These are phyloP conservation scores for Termitomyces sp. DNA, from an alignment of 768 basidiomycete species.

Conservation along the genomic window DNA sequence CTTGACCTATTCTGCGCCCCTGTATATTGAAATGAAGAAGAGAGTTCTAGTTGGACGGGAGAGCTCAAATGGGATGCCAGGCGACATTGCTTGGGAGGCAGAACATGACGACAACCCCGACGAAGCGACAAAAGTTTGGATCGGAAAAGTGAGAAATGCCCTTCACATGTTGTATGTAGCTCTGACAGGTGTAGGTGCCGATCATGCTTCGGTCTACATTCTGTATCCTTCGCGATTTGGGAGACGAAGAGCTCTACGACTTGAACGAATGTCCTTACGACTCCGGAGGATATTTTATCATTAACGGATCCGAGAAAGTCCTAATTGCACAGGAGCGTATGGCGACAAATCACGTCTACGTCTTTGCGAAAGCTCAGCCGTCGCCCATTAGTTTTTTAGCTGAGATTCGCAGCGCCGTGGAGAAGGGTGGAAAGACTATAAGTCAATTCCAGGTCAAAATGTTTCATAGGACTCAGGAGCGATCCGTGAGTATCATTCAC, in stretches of 20 bases:
- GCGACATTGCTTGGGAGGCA: conserved; percentile 75
- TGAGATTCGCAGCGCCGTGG: conserved; percentile 95
- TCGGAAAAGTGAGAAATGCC: conserved; percentile 72
- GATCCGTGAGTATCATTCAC: conserved; percentile 60
- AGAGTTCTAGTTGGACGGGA: conserved; percentile 76
- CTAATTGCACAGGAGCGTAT: conserved; percentile 99
- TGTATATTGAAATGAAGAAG: conserved; percentile 96
- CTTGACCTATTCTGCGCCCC: conserved; percentile 91
- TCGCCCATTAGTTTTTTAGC: conserved; percentile 95
- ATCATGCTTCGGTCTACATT: conserved; percentile 97
- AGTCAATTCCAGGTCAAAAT: conserved; percentile 98
- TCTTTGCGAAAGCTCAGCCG: conserved; percentile 96
- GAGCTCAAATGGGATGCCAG: conserved; percentile 77
- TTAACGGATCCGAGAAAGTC: conserved; percentile 99
- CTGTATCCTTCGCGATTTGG: conserved; percentile 82
- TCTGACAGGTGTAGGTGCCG: conserved; percentile 63
- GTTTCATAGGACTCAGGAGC: conserved; percentile 88
- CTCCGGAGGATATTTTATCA: conserved; percentile 98
- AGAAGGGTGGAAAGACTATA: conserved; percentile 97
- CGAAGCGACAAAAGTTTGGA: conserved; percentile 85
- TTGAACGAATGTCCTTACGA: conserved; percentile 98
- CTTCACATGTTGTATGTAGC: not conserved
- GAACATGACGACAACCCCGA: conserved; percentile 64
- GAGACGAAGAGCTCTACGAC: conserved; percentile 81
- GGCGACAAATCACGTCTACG: conserved; percentile 99